Evolutionary conservation across 1,284 basidiomycete genomes (phyloP).

Genomic region (Tetrapyrgos nigripes): DNA sequence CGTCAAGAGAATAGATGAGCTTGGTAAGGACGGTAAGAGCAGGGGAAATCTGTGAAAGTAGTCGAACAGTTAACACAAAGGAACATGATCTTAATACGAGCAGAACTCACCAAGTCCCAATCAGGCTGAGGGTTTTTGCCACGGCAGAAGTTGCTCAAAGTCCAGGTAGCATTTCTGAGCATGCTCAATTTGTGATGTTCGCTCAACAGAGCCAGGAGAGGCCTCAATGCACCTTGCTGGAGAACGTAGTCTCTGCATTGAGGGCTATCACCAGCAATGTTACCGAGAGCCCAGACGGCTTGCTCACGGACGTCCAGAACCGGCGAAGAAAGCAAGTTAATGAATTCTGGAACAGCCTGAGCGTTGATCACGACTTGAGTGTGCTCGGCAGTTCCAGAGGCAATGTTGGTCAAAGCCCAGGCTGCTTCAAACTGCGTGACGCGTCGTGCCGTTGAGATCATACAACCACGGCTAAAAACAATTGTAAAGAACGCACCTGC

Average conservation of each 20-base stretch:
- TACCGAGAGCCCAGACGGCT: slow-evolving; percentile 96
- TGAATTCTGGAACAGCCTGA: slow-evolving; percentile 97
- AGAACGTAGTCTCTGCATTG: slow-evolving; percentile 92
- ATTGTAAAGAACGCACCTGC: slow-evolving; percentile 64
- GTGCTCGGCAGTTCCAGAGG: slow-evolving; percentile 98
- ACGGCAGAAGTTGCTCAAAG: slow-evolving; percentile 96
- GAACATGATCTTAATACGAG: slow-evolving; percentile 3
- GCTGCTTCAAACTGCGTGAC: slow-evolving; percentile 93
- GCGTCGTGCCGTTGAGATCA: slow-evolving; percentile 9
- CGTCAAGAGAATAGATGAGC: slow-evolving; percentile 98
- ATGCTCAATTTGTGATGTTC: slow-evolving; percentile 96
- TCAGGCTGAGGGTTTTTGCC: slow-evolving; percentile 96
- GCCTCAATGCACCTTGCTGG: slow-evolving; percentile 77
- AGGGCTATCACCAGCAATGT: slow-evolving; percentile 96
- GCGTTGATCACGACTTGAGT: slow-evolving; percentile 98
- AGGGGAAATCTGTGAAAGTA: slow-evolving; percentile 82
- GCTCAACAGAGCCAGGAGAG: slow-evolving; percentile 74
- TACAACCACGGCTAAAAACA: slow-evolving; percentile 12
- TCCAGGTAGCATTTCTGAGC: slow-evolving; percentile 98
- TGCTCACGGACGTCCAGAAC: slow-evolving; percentile 95
- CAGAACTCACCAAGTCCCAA: slow-evolving; percentile 81
- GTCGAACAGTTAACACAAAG: slow-evolving; percentile 4
- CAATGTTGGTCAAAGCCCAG: slow-evolving; percentile 99
- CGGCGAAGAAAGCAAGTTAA: slow-evolving; percentile 87
- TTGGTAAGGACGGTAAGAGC: slow-evolving; percentile 96